phyloP scores from a whole-genome alignment of 352 stramenopile genomes.

The Globisporangium paddicum region DNA sequence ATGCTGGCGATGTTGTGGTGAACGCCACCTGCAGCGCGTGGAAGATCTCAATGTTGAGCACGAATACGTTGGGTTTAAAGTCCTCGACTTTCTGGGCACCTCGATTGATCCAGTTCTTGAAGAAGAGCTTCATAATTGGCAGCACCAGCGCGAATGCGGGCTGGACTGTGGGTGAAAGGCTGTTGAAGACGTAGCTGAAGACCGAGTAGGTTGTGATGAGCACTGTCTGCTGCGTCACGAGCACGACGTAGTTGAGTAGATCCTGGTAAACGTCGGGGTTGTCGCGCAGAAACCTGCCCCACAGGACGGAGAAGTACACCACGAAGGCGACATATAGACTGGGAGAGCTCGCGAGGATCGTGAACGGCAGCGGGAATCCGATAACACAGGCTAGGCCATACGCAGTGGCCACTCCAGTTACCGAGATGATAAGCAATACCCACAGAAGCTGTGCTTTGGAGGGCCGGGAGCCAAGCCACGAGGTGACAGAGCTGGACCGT shows the following conservation, averaged over 20 bases:
- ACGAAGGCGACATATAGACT: neutral
- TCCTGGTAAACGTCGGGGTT: neutral
- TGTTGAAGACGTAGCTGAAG: neutral
- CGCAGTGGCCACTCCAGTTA: neutral
- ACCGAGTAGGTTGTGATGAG: neutral
- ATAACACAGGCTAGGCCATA: slow-evolving; percentile 7
- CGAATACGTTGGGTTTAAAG: neutral
- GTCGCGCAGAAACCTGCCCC: neutral
- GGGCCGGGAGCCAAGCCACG: slow-evolving; percentile 3
- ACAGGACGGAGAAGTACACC: neutral
- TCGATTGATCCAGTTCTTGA: neutral
- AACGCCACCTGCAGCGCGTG: neutral
- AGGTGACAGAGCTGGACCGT: neutral
- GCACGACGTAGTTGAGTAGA: neutral
- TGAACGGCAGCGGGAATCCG: slow-evolving; percentile 32
- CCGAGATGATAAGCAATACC: slow-evolving; percentile 3
- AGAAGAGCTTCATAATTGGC: neutral
- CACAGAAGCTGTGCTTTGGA: neutral
- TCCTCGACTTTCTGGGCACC: neutral
- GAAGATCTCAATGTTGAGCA: neutral
- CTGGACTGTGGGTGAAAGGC: neutral
- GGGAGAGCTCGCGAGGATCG: slow-evolving; percentile 1
- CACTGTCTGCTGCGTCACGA: neutral
- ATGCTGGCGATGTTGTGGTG: slow-evolving; percentile 13
- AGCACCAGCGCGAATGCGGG: neutral